These are phyloP conservation scores for Arthrinium puccinioides DNA, from an alignment of 2,329 filamentous ascomycete genomes.

Conservation along the genomic window DNA sequence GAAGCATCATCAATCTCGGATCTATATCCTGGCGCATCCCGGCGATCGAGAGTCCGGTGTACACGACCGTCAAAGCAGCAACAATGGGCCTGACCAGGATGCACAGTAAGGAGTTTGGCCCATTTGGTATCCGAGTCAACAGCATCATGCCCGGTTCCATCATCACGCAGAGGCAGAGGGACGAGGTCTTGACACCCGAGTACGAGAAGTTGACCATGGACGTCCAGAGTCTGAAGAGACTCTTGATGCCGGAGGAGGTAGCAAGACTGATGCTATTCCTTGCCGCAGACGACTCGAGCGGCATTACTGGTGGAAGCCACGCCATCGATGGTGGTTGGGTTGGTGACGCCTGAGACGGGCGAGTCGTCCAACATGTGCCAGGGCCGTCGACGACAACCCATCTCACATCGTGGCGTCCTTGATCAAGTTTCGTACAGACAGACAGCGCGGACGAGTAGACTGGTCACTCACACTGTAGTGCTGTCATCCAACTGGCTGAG, in stretches of 20 bases:
- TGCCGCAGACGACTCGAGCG: constrained; percentile 37
- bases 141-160: constrained; percentile 42
- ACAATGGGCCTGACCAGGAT: constrained; percentile 30
- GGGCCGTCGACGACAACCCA: no score
- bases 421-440: no score
- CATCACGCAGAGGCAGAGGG: constrained; percentile 35
- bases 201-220: constrained; percentile 27
- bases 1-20: constrained; percentile 33
- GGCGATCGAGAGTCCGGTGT: constrained; percentile 21
- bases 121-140: constrained; percentile 32
- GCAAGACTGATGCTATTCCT: constrained; percentile 38
- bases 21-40: constrained; percentile 31
- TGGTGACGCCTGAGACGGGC: constrained; percentile 15
- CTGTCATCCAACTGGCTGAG: no score
- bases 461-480: no score
- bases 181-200: constrained; percentile 34
- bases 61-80: constrained; percentile 30
- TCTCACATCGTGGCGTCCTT: no score
- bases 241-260: constrained; percentile 34
- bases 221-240: constrained; percentile 33
- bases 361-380: no score
- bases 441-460: no score
- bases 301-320: constrained; percentile 35
- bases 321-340: constrained; percentile 29
- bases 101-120: constrained; percentile 29